Percentiles rank a stretch among this genome's conserved stretches.
These are phyloP conservation scores for Wallacemonas sp. DNA, from an alignment of 208 protist species.

Conservation along the genomic window DNA sequence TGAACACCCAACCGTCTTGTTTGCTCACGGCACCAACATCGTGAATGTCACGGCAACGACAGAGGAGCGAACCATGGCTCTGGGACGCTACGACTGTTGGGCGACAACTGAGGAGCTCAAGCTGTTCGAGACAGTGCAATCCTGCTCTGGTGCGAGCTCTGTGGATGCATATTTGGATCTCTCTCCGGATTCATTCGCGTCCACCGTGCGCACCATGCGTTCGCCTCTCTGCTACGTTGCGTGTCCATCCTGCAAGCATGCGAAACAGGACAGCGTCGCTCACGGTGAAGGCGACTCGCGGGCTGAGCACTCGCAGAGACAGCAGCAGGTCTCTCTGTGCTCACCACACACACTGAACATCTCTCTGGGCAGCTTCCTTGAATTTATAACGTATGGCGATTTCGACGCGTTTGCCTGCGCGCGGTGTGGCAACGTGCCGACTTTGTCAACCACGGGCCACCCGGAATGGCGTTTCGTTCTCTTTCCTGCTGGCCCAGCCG, in stretches of 20 bases:
- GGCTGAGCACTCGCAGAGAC: background rate
- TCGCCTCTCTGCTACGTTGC: background rate
- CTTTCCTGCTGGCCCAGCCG: background rate
- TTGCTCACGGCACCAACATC: slow-evolving; percentile 24
- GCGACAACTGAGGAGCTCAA: background rate
- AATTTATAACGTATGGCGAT: slow-evolving; percentile 52
- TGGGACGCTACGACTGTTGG: background rate
- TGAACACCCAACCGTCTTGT: slow-evolving; percentile 23
- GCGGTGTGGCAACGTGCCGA: slow-evolving; percentile 18
- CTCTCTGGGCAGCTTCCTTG: slow-evolving; percentile 61
- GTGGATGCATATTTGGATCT: too few relatives aligned
- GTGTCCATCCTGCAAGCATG: too few relatives aligned
- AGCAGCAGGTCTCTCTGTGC: slow-evolving; percentile 12
- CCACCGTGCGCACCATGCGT: background rate
- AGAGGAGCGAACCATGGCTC: background rate
- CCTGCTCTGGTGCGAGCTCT: too few relatives aligned
- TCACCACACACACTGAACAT: slow-evolving; percentile 54
- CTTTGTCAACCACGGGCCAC: slow-evolving; percentile 2
- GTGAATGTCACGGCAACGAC: slow-evolving; percentile 19
- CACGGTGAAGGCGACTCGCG: background rate
- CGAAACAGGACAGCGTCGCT: background rate
- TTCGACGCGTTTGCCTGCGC: slow-evolving; percentile 16
- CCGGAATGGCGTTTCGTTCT: background rate
- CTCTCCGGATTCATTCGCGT: too few relatives aligned
- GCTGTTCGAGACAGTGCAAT: background rate